Evolutionary conservation across 140 eudicot species (phyloP).

Genomic region (Stevia rebaudiana): DNA sequence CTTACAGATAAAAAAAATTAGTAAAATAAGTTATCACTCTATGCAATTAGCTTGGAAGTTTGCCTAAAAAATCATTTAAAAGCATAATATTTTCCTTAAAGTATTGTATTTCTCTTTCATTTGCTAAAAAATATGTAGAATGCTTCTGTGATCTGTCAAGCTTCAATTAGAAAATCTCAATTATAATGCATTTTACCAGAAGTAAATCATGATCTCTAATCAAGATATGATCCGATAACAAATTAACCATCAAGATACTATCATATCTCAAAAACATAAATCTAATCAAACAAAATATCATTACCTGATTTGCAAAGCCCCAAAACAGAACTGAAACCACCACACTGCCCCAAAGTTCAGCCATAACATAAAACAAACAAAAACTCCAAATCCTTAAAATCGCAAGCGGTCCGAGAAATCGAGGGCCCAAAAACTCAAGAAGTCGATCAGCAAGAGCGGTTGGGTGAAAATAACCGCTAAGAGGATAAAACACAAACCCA

Average conservation of each 20-base stretch:
- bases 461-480: conserved; percentile 72
- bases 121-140: conserved; percentile 4
- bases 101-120: background rate
- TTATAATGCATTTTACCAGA: background rate
- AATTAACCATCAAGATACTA: conserved; percentile 5
- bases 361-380: conserved; percentile 99
- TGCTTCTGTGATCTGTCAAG: background rate
- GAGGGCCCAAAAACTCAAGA: conserved; percentile 73
- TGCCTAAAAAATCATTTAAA: background rate
- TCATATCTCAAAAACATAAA: background rate
- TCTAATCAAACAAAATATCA: background rate
- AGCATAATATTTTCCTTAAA: background rate
- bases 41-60: background rate
- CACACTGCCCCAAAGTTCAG: conserved; percentile 99
- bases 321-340: conserved; percentile 95
- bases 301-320: conserved; percentile 99
- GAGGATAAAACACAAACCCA: conserved; percentile 94
- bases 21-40: no score
- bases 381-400: conserved; percentile 98
- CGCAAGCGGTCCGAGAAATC: conserved; percentile 96
- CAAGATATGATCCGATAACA: background rate
- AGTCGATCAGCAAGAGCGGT: conserved; percentile 90
- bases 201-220: conserved; percentile 13
- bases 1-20: background rate
- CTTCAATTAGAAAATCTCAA: background rate